Evolutionary conservation across 208 protist genomes (phyloP).

Genomic region (Leishmania gerbilli): DNA sequence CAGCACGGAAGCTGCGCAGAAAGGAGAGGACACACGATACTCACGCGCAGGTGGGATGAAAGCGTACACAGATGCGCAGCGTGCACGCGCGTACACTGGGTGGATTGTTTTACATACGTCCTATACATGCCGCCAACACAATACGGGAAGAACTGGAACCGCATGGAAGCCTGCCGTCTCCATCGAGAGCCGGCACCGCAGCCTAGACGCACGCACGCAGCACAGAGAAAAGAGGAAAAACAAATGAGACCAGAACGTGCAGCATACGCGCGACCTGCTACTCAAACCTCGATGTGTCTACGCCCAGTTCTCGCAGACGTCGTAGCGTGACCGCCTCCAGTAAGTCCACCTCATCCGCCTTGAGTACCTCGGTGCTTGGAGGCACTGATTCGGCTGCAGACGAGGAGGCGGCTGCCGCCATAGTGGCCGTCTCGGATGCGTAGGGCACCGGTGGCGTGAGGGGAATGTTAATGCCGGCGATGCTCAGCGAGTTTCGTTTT

Average conservation of each 20-base stretch:
- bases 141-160: background rate
- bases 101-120: constrained; percentile 1
- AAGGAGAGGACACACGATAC: background rate
- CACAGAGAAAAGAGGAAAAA: background rate
- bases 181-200: background rate
- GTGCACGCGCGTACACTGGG: background rate
- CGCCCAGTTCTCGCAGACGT: constrained; percentile 59
- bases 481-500: constrained; percentile 7
- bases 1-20: background rate
- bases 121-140: background rate
- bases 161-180: background rate
- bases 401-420: background rate
- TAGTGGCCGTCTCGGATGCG: constrained; percentile 5
- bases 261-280: background rate
- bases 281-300: constrained; percentile 50
- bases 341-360: constrained; percentile 69
- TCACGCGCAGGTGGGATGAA: background rate
- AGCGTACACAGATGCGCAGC: background rate
- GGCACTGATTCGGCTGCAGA: constrained; percentile 7
- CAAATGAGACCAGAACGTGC: background rate
- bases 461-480: constrained; percentile 13
- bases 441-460: constrained; percentile 19
- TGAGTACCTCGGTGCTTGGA: constrained; percentile 42
- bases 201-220: background rate
- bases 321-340: constrained; percentile 69